Evolutionary conservation across 352 stramenopile genomes (phyloP).

Genomic region (Elongisporangium anandrum): DNA sequence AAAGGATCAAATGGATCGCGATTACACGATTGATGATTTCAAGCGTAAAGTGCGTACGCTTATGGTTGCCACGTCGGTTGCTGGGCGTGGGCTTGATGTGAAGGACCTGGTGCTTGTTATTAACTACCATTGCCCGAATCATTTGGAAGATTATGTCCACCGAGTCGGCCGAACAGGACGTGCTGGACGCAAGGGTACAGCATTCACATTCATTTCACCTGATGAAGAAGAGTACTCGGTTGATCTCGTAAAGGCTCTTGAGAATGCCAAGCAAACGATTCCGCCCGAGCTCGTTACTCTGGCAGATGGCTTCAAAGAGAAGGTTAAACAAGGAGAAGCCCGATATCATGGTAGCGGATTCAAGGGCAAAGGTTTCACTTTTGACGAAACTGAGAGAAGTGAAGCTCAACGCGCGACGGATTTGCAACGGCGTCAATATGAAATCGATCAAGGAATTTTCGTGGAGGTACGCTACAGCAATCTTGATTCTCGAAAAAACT

Average conservation of each 20-base stretch:
- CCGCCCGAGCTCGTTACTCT: conserved; percentile 88
- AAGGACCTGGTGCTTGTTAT: conserved; percentile 98
- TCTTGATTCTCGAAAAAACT: neutral
- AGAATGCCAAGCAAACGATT: conserved; percentile 76
- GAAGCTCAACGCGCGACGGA: conserved; percentile 93
- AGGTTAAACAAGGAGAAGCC: conserved; percentile 95
- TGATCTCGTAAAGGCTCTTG: conserved; percentile 96
- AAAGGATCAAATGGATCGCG: conserved; percentile 99
- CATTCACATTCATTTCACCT: conserved; percentile 98
- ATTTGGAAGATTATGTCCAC: conserved; percentile 99
- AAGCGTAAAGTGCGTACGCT: conserved; percentile 93
- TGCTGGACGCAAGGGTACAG: conserved; percentile 95
- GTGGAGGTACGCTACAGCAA: conserved; percentile 40
- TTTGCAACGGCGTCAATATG: conserved; percentile 89
- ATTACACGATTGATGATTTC: conserved; percentile 99
- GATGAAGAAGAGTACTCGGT: conserved; percentile 97
- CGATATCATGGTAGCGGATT: conserved; percentile 96
- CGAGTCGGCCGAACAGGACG: conserved; percentile 95
- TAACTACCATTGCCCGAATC: conserved; percentile 99
- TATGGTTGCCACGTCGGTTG: conserved; percentile 95
- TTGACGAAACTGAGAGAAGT: conserved; percentile 96
- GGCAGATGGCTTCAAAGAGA: conserved; percentile 94
- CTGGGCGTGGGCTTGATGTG: conserved; percentile 97
- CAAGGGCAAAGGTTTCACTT: conserved; percentile 97
- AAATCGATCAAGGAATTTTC: conserved; percentile 81